phyloP scores from a whole-genome alignment of 805 yeast genomes.

The Candida yuanshanica region DNA sequence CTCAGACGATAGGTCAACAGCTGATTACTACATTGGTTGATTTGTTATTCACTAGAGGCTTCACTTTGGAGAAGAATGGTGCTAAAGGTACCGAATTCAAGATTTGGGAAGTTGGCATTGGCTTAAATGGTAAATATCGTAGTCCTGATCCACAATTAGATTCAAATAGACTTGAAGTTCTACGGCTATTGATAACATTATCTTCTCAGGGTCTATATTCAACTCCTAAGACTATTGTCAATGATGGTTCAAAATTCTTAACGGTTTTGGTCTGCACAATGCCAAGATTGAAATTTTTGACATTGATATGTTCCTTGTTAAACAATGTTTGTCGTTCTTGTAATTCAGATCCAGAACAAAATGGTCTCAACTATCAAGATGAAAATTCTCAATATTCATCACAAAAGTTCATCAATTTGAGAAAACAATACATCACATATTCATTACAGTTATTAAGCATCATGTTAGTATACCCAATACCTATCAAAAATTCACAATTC shows the following conservation, averaged over 20 bases:
- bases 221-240: slow-evolving; percentile 34
- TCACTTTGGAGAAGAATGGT: slow-evolving; percentile 36
- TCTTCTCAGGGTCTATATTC: slow-evolving; percentile 58
- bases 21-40: slow-evolving; percentile 35
- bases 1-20: slow-evolving; percentile 27
- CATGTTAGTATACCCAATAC: slow-evolving; percentile 60
- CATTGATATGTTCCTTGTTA: slow-evolving; percentile 62
- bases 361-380: slow-evolving; percentile 37
- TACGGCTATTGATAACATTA: slow-evolving; percentile 56
- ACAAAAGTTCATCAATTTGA: slow-evolving; percentile 26
- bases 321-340: slow-evolving; percentile 57
- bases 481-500: slow-evolving; percentile 37
- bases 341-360: slow-evolving; percentile 32
- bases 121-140: slow-evolving; percentile 29
- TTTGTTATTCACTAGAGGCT: slow-evolving; percentile 51
- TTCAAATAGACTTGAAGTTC: slow-evolving; percentile 59
- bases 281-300: slow-evolving; percentile 42
- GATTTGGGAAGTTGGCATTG: slow-evolving; percentile 84
- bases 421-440: slow-evolving; percentile 44
- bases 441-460: slow-evolving; percentile 58
- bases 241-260: slow-evolving; percentile 55
- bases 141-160: slow-evolving; percentile 42
- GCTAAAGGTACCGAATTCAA: slow-evolving; percentile 30
- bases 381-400: slow-evolving; percentile 19
- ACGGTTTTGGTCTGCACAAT: slow-evolving; percentile 46